phyloP scores from a whole-genome alignment of 345 rosid genomes.

The Luvunga scandens region DNA sequence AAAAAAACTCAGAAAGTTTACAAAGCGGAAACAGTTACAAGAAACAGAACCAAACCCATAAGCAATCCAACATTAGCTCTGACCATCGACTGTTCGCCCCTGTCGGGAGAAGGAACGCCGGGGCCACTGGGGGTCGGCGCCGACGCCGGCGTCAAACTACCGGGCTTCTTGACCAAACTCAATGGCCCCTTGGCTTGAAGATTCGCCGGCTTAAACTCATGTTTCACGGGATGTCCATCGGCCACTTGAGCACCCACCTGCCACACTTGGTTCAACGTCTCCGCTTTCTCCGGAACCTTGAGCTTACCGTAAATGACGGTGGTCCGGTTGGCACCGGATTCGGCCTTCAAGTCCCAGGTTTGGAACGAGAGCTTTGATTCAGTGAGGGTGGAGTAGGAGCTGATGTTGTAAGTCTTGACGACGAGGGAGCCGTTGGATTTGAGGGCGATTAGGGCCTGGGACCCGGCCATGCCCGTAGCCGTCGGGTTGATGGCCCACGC shows the following conservation, averaged over 20 bases:
- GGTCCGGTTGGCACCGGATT: slow-evolving; percentile 26
- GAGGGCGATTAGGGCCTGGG: slow-evolving; percentile 64
- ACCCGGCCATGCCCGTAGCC: slow-evolving; percentile 48
- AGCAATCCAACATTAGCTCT: not conserved
- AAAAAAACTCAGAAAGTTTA: not conserved
- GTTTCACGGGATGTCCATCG: slow-evolving; percentile 29
- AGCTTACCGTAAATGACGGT: slow-evolving; percentile 46
- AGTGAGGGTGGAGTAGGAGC: slow-evolving; percentile 13
- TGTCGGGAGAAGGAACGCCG: not conserved
- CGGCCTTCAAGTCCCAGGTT: slow-evolving; percentile 51
- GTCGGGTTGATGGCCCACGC: slow-evolving; percentile 82
- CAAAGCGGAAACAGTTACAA: not conserved
- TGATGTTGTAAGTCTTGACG: slow-evolving; percentile 54
- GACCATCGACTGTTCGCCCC: not conserved
- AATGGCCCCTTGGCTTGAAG: slow-evolving; percentile 24
- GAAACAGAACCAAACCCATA: not conserved
- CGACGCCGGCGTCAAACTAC: not conserved
- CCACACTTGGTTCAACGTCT: slow-evolving; percentile 76
- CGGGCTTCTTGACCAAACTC: slow-evolving; percentile 17
- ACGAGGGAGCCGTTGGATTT: slow-evolving; percentile 29
- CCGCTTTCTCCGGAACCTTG: slow-evolving; percentile 49
- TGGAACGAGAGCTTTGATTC: slow-evolving; percentile 50
- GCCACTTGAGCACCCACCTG: slow-evolving; percentile 60
- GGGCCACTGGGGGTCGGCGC: not conserved
- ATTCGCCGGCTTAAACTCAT: slow-evolving; percentile 26